phyloP scores from a whole-genome alignment of 148 eudicot species.

The Rhododendron ferrugineum region DNA sequence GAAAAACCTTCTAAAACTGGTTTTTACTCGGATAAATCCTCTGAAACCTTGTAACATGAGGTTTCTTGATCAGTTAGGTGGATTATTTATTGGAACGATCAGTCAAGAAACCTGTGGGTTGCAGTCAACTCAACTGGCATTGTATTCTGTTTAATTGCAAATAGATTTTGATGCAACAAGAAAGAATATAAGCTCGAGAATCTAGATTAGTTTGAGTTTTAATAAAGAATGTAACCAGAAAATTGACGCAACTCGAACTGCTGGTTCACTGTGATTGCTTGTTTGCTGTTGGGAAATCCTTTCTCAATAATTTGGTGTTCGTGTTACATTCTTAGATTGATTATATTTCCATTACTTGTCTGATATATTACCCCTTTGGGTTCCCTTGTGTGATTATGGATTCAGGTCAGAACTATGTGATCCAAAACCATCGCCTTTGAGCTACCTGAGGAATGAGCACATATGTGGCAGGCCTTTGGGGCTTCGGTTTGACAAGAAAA shows the following conservation, averaged over 20 bases:
- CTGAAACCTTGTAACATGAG: background rate
- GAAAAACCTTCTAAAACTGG: background rate
- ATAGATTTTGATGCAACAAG: background rate
- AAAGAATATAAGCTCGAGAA: background rate
- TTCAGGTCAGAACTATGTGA: slow-evolving; percentile 72
- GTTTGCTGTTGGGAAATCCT: background rate
- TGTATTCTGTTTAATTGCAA: background rate
- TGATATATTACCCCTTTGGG: background rate
- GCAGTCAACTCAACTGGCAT: background rate
- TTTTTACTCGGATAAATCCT: background rate
- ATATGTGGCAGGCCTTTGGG: slow-evolving; percentile 94
- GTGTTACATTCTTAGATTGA: background rate
- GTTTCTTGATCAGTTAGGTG: background rate
- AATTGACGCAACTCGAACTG: too few relatives aligned
- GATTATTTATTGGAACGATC: background rate
- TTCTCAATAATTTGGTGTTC: background rate
- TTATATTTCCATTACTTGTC: background rate
- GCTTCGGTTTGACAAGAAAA: slow-evolving; percentile 72
- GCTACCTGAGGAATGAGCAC: slow-evolving; percentile 76
- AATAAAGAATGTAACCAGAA: background rate
- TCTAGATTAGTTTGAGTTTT: background rate
- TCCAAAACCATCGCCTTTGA: slow-evolving; percentile 54
- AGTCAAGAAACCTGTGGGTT: background rate
- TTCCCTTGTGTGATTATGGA: slow-evolving; percentile 2
- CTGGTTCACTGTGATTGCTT: background rate